These are phyloP conservation scores for Wallacemonas sp. DNA, from an alignment of 208 protist genomes.

Conservation along the genomic window DNA sequence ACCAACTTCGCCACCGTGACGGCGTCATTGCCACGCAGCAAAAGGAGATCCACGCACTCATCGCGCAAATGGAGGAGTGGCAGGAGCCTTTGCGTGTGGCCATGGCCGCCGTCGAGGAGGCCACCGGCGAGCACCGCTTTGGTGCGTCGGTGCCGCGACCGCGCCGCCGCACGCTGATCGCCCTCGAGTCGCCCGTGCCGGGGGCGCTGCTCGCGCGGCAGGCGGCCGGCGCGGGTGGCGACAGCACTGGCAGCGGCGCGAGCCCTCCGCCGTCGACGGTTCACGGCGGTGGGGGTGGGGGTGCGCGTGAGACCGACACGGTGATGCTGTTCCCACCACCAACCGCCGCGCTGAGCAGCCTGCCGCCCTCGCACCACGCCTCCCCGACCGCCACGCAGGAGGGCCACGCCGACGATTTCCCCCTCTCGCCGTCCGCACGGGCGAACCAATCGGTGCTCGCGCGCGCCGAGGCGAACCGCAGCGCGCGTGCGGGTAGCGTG, in stretches of 20 bases:
- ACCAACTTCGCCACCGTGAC: slow-evolving; percentile 28
- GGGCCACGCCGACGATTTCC: background rate
- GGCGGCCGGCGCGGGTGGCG: background rate
- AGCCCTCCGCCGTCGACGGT: background rate
- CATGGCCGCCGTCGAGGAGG: slow-evolving; percentile 11
- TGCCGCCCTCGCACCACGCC: slow-evolving; percentile 3
- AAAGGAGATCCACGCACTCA: slow-evolving; percentile 39
- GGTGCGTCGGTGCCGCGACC: slow-evolving; percentile 6
- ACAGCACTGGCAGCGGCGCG: background rate
- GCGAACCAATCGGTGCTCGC: slow-evolving; percentile 3
- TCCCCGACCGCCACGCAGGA: background rate
- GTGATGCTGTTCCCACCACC: slow-evolving; percentile 18
- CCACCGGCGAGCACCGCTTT: slow-evolving; percentile 1
- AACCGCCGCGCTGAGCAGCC: too few relatives aligned
- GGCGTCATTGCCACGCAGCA: slow-evolving; percentile 29
- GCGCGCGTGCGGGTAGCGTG: background rate
- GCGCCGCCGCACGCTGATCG: slow-evolving; percentile 20
- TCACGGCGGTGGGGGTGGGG: too few relatives aligned
- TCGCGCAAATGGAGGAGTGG: slow-evolving; percentile 35
- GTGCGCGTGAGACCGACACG: too few relatives aligned
- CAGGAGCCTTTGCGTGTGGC: slow-evolving; percentile 24
- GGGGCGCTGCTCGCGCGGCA: background rate
- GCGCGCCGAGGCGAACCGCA: background rate
- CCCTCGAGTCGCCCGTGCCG: slow-evolving; percentile 11
- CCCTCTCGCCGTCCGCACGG: background rate